These are phyloP conservation scores for Trifolium dubium DNA, from an alignment of 306 rosid species.

Conservation along the genomic window DNA sequence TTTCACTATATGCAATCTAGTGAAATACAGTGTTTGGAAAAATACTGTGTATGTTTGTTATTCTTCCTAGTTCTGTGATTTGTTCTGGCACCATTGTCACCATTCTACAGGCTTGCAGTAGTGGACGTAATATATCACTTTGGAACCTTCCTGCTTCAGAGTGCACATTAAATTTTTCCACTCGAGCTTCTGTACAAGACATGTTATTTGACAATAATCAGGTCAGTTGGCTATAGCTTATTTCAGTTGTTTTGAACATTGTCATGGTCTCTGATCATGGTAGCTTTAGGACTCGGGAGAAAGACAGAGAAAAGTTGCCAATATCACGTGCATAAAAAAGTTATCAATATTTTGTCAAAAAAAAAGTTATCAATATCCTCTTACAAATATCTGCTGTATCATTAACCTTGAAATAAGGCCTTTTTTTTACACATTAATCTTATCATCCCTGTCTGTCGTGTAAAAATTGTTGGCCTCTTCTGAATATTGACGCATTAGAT, in stretches of 20 bases:
- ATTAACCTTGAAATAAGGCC: neutral
- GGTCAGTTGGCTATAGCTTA: slow-evolving; percentile 54
- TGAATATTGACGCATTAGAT: slow-evolving; percentile 1
- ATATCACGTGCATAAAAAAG: neutral
- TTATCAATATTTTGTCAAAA: slow-evolving; percentile 1
- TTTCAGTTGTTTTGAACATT: slow-evolving; percentile 25
- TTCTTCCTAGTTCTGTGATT: slow-evolving; percentile 31
- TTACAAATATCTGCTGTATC: neutral
- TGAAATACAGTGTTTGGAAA: slow-evolving; percentile 12
- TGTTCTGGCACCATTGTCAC: slow-evolving; percentile 35
- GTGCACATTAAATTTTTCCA: slow-evolving; percentile 65
- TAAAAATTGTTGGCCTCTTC: slow-evolving; percentile 11
- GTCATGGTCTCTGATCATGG: neutral
- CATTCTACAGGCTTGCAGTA: slow-evolving; percentile 72
- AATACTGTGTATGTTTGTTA: slow-evolving; percentile 19
- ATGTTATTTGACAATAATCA: slow-evolving; percentile 77
- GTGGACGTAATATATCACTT: slow-evolving; percentile 77
- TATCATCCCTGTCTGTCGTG: slow-evolving; percentile 25
- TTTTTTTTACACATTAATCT: neutral
- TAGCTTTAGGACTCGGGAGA: slow-evolving; percentile 1
- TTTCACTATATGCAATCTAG: slow-evolving; percentile 18
- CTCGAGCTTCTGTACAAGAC: slow-evolving; percentile 75
- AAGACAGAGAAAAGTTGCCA: neutral
- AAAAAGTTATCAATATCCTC: neutral
- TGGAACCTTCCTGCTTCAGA: slow-evolving; percentile 96